Base-by-base conservation (phyloP, 495 filamentous ascomycete species). In the Penicillium pulvis region DNA sequence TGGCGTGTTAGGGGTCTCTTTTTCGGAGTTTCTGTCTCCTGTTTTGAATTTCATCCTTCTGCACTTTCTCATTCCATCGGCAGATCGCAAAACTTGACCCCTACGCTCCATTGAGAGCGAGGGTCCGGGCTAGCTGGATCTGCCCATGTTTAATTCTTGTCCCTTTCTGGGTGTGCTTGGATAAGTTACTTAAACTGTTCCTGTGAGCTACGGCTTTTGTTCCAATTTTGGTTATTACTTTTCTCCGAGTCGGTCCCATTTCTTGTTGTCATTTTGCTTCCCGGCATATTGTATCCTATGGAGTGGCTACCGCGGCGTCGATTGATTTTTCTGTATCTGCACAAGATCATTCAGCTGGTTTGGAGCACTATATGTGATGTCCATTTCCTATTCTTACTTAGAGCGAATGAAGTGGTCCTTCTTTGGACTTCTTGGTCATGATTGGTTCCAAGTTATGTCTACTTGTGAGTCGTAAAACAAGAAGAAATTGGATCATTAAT, bases 231-330 rank as follows among this genome's bases (percentile, higher is more conserved):
- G 31, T 58, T 53, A 58, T 62, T 63, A 36, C n/a, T 41, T 42
- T 24, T 47, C 43, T 61, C 60, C 54, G 46, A 45, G 6, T 46
- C 20, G 19, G 43, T 46, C 17, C 16, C 43, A 24, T 47, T 47
- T 49, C 26, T 33, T 30, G 26, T 30, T 49, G 46, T 52, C 33
- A 41, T 52, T 60, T 61, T 42, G 57, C 56, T 45, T 17, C 30
- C 52, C 33, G 56, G 63, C 56, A 64, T 43, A 62, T 67, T 53
- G 67, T 69, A 69, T 56, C 64, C 56, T 67, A 69, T 67, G 67
- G 64, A 59, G 61, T 65, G 67, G 64, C 63, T 64, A 60, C 50
- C 44, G 57, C 36, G 66, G 67, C 64, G 64, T 69, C 51, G 59
- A 67, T 35, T 67, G 64, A 64, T 59, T 60, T 62, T 30, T 51